Base-by-base conservation (phyloP, 2,329 filamentous ascomycete species). In the Spiromastix sp. region DNA sequence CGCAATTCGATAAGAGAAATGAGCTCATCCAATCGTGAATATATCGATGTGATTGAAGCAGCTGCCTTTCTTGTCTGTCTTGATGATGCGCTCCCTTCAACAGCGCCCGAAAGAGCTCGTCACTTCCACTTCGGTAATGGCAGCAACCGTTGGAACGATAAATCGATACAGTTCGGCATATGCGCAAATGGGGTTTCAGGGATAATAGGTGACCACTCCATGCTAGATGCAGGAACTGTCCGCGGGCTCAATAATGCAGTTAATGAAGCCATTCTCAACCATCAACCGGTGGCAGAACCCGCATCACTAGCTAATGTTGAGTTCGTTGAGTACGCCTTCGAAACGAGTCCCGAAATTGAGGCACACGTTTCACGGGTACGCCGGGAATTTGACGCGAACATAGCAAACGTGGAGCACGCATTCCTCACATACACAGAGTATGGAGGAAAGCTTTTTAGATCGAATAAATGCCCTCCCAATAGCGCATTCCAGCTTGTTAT, bases 121-220 rank as follows among this genome's bases (percentile, higher is more conserved):
- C 42, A 48, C 11, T 48, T 43, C 30, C 37, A 44, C 18, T 32
- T 41, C 25, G 47, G 41, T 21, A 33, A 44, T 22, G 42, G 43
- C 16, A 30, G 33, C 15, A 53, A 50, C 34, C 36, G 49, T 21
- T 53, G 50, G 50, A 35, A 33, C 29, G 50, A 53, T 32, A 53
- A 53, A 36, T 29, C 37, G 9, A 16, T 51, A 4, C 46, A 48
- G 36, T 52, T 51, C 32, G 31, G 40, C 11, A 39, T 53, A n/a
- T 49, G 44, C 30, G 36, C 29, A n/a, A 51, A 53, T 36, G 50
- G 49, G 5, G 37, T 42, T 11, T 51, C 48, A 2, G 48, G 37
- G 6, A 41, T 35, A 17, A 42, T 50, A 20, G 37, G 36, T 22
- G 50, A 52, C 18, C 50, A 52, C 36, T 35, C 44, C 10, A 44